Base-by-base conservation (phyloP, 495 filamentous ascomycete species). In the Aspergillus carlsbadensis region DNA sequence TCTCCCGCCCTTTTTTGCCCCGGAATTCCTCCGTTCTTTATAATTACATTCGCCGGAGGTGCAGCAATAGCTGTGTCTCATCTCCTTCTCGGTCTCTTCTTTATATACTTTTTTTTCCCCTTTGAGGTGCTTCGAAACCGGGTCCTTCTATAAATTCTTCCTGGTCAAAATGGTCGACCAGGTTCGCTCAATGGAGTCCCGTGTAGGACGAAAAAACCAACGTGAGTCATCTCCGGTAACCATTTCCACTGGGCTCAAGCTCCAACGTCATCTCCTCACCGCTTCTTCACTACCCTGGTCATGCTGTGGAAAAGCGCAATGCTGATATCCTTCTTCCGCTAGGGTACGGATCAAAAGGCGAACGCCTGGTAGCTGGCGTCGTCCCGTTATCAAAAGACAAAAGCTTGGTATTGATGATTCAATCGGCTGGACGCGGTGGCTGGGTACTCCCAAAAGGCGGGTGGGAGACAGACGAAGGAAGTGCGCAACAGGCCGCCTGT, bases 381-480 rank as follows among this genome's bases (percentile, higher is more conserved):
- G 95, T 98, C 29, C 91, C 95, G 70, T 80, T 87, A 62, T 89
- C 84, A 66, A 57, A 72, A 57, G 87, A 90, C 70, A 88, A 86
- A 65, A 87, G 82, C 57, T 80, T 87, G 72, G 94, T 98, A 50
- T 80, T 98, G 64, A 80, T 98, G 70, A 95, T 98, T 64, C 89
- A 96, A 73, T 96, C 92, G 41, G 90, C 88, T 48, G 82, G 90
- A 50, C 89, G 92, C 59, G 84, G 82, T 54, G 90, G 90, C 57
- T 98, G 95, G 94, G 93, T 98, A 36, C 79, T 98, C 52, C 94
- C 94, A 51, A 98, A 98, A 70, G 94, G 94, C 62, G 94, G 94
- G 52, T 98, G 95, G 90, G 94, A 98, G 72, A 87, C 84, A 15
- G 94, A 98, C 74, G 94, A 98, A 74, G 80, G 74, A 36, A 85